phyloP scores from a whole-genome alignment of 1,284 basidiomycete genomes.

The Fomitiporia mediterranea region DNA sequence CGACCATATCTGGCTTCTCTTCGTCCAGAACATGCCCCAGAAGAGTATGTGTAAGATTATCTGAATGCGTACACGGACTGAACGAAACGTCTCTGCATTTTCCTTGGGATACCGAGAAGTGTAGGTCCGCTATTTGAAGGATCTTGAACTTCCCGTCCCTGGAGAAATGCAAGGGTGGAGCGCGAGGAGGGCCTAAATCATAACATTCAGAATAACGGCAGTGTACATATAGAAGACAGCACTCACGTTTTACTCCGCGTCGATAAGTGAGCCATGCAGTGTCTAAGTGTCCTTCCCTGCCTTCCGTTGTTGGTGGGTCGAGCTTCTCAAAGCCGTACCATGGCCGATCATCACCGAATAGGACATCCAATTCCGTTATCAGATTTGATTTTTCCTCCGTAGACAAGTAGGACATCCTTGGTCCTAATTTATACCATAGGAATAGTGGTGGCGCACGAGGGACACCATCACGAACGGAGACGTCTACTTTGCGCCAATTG shows the following conservation, averaged over 20 bases:
- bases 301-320: conserved; percentile 47
- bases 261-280: conserved; percentile 58
- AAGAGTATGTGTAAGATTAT: conserved; percentile 69
- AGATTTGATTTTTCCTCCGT: conserved; percentile 54
- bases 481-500: conserved; percentile 54
- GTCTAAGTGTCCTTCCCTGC: conserved; percentile 36
- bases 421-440: conserved; percentile 73
- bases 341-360: conserved; percentile 74
- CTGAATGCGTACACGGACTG: conserved; percentile 56
- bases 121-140: conserved; percentile 87
- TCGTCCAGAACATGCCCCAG: conserved; percentile 67
- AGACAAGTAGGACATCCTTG: conserved; percentile 54
- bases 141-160: conserved; percentile 80
- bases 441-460: conserved; percentile 47
- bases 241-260: conserved; percentile 62
- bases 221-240: not conserved
- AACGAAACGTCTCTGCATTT: conserved; percentile 63
- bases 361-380: conserved; percentile 85
- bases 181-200: conserved; percentile 54
- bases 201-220: not conserved
- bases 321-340: conserved; percentile 84
- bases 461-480: conserved; percentile 54
- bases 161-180: conserved; percentile 77
- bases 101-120: conserved; percentile 76
- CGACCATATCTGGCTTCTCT: conserved; percentile 87